Conservation (phyloP, 116 monocot species). For the Trichopus zeylanicus region DNA sequence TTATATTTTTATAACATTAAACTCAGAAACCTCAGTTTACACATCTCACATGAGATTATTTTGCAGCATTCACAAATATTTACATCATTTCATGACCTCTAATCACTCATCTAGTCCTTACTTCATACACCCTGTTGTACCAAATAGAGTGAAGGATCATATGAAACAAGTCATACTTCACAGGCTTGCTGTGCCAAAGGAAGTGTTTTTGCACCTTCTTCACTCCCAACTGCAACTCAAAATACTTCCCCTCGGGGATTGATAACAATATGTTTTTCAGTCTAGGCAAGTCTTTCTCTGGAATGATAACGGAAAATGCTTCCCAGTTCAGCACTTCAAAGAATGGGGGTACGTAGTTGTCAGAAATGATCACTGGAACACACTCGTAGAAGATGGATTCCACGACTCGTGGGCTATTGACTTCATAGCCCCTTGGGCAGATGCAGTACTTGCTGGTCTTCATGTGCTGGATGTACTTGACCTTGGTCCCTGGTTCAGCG, state of each 20-base stretch:
- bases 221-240: slow-evolving; percentile 16
- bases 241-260: slow-evolving; percentile 20
- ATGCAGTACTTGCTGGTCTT: slow-evolving; percentile 31
- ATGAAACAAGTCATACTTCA: slow-evolving; percentile 31
- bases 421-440: slow-evolving; percentile 28
- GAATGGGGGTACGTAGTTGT: slow-evolving; percentile 29
- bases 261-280: slow-evolving; percentile 20
- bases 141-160: slow-evolving; percentile 34
- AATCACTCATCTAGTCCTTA: slow-evolving; percentile 11
- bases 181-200: slow-evolving; percentile 30
- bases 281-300: slow-evolving; percentile 23
- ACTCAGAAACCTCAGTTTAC: too few species aligned
- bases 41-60: too few species aligned
- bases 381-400: slow-evolving; percentile 41
- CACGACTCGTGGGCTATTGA: slow-evolving; percentile 24
- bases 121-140: slow-evolving; percentile 22
- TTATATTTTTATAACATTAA: too few species aligned
- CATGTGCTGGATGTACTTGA: slow-evolving; percentile 33
- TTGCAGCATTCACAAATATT: background rate
- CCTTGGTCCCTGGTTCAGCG: slow-evolving; percentile 13
- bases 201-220: slow-evolving; percentile 38
- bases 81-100: background rate
- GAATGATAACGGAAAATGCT: slow-evolving; percentile 17
- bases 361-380: slow-evolving; percentile 29
- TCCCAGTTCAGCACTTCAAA: slow-evolving; percentile 35